A percentile compares a stretch with the other conserved stretches of the same genome.
Conservation (phyloP, 306 rosid species). For the Quercus berberidifolia region DNA sequence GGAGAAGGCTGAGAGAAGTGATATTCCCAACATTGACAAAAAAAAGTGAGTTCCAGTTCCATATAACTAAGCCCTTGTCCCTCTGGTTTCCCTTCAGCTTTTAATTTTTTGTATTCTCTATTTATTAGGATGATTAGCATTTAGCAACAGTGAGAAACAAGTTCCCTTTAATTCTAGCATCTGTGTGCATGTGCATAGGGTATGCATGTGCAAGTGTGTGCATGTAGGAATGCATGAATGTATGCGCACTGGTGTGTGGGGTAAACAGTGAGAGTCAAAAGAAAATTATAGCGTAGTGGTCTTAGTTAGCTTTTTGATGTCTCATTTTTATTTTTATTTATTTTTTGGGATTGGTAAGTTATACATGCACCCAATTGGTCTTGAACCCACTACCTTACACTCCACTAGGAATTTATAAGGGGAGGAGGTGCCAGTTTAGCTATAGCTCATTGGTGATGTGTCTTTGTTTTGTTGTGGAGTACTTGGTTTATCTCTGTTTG, state of each 20-base stretch:
- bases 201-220: too few relatives aligned
- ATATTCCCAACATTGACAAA: slow-evolving; percentile 14
- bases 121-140: not conserved
- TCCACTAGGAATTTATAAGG: too few relatives aligned
- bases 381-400: too few relatives aligned
- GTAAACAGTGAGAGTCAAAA: not conserved
- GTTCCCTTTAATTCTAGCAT: not conserved
- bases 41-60: slow-evolving; percentile 26
- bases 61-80: slow-evolving; percentile 15
- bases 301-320: not conserved
- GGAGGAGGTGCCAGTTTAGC: too few relatives aligned
- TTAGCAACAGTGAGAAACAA: not conserved
- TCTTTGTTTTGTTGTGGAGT: not conserved
- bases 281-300: not conserved
- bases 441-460: too few relatives aligned
- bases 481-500: not conserved
- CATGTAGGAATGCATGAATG: too few relatives aligned
- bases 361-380: too few relatives aligned
- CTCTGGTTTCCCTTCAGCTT: not conserved
- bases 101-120: slow-evolving; percentile 1
- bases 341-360: too few relatives aligned
- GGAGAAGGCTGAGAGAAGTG: slow-evolving; percentile 20
- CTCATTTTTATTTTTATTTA: too few relatives aligned
- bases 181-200: too few relatives aligned
- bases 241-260: too few relatives aligned